Conservation (phyloP, 2,329 filamentous ascomycete genomes). For the Fusarium liriodendri region DNA sequence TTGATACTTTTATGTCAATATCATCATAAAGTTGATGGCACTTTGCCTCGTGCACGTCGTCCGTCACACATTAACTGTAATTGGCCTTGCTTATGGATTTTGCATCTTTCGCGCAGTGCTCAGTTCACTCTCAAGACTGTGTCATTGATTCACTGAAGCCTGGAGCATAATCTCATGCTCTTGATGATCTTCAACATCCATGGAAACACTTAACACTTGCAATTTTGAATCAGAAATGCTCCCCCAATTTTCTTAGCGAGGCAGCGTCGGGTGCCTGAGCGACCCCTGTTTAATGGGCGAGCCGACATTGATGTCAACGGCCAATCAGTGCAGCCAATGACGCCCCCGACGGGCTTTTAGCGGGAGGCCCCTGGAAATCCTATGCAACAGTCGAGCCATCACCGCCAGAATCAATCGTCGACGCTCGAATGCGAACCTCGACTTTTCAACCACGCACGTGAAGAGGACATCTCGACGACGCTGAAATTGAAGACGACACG, state of each 20-base stretch:
- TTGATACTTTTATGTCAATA: background rate
- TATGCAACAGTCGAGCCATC: slow-evolving; percentile 7
- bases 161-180: too few relatives aligned
- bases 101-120: background rate
- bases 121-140: background rate
- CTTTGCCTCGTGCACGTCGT: background rate
- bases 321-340: slow-evolving; percentile 24
- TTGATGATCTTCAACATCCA: background rate
- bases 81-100: too few relatives aligned
- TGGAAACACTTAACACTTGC: background rate
- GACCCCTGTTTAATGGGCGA: slow-evolving; percentile 19
- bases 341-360: background rate
- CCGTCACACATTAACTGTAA: background rate
- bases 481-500: background rate
- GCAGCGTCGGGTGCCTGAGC: background rate
- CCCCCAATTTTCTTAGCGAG: background rate
- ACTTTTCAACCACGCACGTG: slow-evolving; percentile 4
- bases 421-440: background rate
- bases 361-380: slow-evolving; percentile 29
- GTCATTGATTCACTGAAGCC: background rate
- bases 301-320: background rate
- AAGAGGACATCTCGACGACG: background rate
- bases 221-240: background rate
- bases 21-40: background rate
- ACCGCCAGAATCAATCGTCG: slow-evolving; percentile 7